phyloP scores from a whole-genome alignment of 108 stramenopile species.

The Mediolabrus comicus region DNA sequence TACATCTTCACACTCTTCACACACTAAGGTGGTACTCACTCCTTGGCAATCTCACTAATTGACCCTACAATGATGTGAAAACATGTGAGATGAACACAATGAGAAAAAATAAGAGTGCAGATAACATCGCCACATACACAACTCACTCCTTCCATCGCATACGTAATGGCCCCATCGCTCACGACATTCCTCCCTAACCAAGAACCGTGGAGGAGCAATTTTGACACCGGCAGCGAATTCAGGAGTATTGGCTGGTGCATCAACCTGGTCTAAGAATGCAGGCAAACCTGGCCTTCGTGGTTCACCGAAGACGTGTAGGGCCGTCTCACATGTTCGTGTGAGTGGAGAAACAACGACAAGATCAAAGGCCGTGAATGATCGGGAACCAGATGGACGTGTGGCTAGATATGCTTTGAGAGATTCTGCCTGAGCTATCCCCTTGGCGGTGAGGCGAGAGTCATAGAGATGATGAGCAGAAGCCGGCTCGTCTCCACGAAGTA shows the following conservation, averaged over 20 bases:
- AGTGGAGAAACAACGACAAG: slow-evolving; percentile 61
- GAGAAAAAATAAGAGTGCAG: too few species aligned
- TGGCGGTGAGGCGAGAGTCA: slow-evolving; percentile 26
- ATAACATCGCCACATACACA: not conserved
- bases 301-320: slow-evolving; percentile 37
- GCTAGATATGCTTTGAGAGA: not conserved
- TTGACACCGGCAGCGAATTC: not conserved
- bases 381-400: slow-evolving; percentile 3
- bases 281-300: slow-evolving; percentile 13
- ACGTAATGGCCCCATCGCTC: slow-evolving; percentile 70
- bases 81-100: slow-evolving; percentile 3
- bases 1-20: too few species aligned
- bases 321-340: slow-evolving; percentile 69
- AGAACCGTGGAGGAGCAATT: not conserved
- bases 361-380: slow-evolving; percentile 32
- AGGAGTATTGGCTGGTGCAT: slow-evolving; percentile 1
- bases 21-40: too few species aligned
- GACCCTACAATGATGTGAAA: too few species aligned
- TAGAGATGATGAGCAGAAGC: slow-evolving; percentile 26
- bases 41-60: too few species aligned
- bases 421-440: slow-evolving; percentile 29
- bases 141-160: slow-evolving; percentile 56
- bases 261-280: slow-evolving; percentile 9
- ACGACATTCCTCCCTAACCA: slow-evolving; percentile 48
- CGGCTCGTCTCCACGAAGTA: slow-evolving; percentile 18